Evolutionary conservation across 169 alveolate genomes (phyloP).

Genomic region (Nephromyces sp.): DNA sequence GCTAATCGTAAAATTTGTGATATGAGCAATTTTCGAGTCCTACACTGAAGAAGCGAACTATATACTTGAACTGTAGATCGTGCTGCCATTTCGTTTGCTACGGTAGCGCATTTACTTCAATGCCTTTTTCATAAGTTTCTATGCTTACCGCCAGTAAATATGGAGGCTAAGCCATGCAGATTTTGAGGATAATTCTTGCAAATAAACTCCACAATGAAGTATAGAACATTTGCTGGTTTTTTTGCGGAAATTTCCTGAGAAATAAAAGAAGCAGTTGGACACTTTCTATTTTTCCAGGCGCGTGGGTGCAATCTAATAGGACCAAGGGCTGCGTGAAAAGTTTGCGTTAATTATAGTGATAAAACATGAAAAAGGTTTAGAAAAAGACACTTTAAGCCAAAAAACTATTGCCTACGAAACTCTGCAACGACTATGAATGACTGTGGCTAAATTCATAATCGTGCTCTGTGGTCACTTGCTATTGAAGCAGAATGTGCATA

Average conservation of each 20-base stretch:
- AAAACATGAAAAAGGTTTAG: too few species aligned
- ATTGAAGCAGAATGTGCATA: too few species aligned
- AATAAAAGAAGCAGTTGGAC: too few species aligned
- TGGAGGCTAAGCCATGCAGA: conserved; percentile 36
- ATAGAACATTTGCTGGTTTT: conserved; percentile 36
- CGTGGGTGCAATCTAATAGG: too few species aligned
- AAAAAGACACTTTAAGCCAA: too few species aligned
- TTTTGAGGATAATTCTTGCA: conserved; percentile 47
- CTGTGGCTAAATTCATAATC: too few species aligned
- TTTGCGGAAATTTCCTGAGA: conserved; percentile 40
- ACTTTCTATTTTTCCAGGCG: too few species aligned
- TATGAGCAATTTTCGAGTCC: background rate
- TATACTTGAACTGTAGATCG: background rate
- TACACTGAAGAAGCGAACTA: background rate
- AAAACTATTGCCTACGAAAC: too few species aligned
- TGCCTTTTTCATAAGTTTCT: background rate
- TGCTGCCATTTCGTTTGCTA: background rate
- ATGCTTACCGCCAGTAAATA: conserved; percentile 34
- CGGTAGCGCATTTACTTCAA: background rate
- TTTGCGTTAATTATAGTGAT: too few species aligned
- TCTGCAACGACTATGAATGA: too few species aligned
- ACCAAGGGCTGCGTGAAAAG: too few species aligned
- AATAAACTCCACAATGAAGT: conserved; percentile 42
- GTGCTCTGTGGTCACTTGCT: too few species aligned
- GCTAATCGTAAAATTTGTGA: background rate